Base-by-base conservation (phyloP, 257 asterid species). In the Petrea volubilis region DNA sequence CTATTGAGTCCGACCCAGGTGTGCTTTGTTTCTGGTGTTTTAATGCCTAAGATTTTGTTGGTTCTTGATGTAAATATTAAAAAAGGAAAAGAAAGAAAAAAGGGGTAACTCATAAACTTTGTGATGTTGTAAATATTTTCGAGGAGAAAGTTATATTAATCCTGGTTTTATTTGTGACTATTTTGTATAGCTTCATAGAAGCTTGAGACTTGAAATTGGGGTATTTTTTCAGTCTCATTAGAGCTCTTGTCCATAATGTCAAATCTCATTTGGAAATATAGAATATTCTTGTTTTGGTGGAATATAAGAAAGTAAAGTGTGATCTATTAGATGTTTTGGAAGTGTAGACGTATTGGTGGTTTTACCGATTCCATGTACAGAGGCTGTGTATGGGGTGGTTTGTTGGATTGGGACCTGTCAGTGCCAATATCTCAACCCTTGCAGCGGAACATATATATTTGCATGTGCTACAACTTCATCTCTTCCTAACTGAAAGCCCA, bases 1-100 rank as follows among this genome's bases (percentile, higher is more conserved):
- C 99, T 41, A 92, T 95, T 27, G 99, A 95, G 82, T 95, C 99
- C 53, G 98, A 95, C 85, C 99, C 99, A 36, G 99, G 99, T 95
- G 82, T 61, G 85, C 59, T 66, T 63, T 64, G 24, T 11, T 44
- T 57, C 24, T 59, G 41, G 12, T 13, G 27, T 50, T 74, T 46
- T 51, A 20, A 11, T 51, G 46, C 20, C 63, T 64, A 40, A 62
- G 7, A 7, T 43, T 43, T 51, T 61, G 43, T 46, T 61, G 51
- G 56, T 40, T 28, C 66, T 56, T 47, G 46, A 21, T 49, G 27
- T 62, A 6, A 36, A 38, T 2, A 5, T 4, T 12, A 34, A 49
- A 21, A 47, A 6, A 17, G 36, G 52, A 10, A 13, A 59, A 15
- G n/a, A n/a, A 20, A 17, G 17, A 18, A 34, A 36, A 13, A 25